Evolutionary conservation across 192 early-diverging fungal genomes (phyloP).

Genomic region (Funneliformis geosporum): DNA sequence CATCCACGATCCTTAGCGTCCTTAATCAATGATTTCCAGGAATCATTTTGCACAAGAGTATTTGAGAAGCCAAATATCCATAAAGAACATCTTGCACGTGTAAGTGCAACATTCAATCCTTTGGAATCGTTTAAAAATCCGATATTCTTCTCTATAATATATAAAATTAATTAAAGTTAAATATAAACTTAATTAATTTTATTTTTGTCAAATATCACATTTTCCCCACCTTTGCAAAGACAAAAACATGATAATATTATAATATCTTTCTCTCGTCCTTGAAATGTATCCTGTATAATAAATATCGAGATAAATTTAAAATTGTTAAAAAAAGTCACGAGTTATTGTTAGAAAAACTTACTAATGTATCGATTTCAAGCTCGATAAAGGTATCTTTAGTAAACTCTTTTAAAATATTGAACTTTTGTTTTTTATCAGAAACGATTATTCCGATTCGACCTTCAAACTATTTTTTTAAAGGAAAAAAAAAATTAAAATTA

Average conservation of each 20-base stretch:
- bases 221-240: constrained; percentile 61
- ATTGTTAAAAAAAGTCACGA: neutral
- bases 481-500: neutral
- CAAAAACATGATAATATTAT: constrained; percentile 87
- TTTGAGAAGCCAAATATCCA: constrained; percentile 84
- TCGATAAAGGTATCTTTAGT: neutral
- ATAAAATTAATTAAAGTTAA: constrained; percentile 14
- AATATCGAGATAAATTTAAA: neutral
- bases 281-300: constrained; percentile 72
- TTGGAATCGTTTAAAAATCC: constrained; percentile 88
- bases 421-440: neutral
- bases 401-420: neutral
- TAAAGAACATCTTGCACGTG: constrained; percentile 85
- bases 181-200: neutral
- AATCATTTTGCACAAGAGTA: constrained; percentile 42
- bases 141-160: neutral
- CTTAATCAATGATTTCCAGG: neutral
- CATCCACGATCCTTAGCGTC: neutral
- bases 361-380: neutral
- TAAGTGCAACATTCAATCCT: constrained; percentile 91
- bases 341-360: neutral
- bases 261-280: constrained; percentile 90
- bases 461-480: neutral
- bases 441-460: neutral
- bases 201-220: neutral